These are phyloP conservation scores for Paecilomyces variotii DNA, from an alignment of 2,329 filamentous ascomycete species.

Conservation along the genomic window DNA sequence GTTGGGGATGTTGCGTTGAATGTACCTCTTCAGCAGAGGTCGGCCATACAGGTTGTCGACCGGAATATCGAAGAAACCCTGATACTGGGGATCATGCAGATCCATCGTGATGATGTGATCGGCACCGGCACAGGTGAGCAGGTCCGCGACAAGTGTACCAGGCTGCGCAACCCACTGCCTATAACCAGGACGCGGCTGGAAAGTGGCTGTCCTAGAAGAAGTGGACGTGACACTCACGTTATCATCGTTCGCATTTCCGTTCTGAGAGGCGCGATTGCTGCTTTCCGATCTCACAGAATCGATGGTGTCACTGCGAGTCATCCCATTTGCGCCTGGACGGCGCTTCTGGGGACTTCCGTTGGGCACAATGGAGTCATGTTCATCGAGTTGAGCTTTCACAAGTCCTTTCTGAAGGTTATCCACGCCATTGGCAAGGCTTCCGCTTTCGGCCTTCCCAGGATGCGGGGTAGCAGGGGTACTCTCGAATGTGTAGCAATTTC, in stretches of 20 bases:
- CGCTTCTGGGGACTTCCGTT: conserved; percentile 36
- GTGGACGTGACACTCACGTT: conserved; percentile 50
- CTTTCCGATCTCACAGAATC: conserved; percentile 29
- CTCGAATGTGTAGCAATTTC: conserved; percentile 73
- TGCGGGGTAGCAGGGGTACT: conserved; percentile 81
- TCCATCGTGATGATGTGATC: conserved; percentile 99
- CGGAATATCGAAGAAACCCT: conserved; percentile 97
- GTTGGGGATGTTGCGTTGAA: conserved; percentile 73
- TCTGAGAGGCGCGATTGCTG: conserved; percentile 17
- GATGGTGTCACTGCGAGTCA: conserved; percentile 29
- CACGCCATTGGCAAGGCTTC: conserved; percentile 58
- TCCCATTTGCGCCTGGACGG: conserved; percentile 27
- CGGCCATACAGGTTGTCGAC: conserved; percentile 89
- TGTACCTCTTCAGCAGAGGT: conserved; percentile 52
- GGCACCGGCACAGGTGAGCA: conserved; percentile 88
- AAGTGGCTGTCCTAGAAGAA: conserved; percentile 49
- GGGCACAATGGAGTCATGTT: conserved; percentile 39
- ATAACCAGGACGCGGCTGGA: conserved; percentile 83
- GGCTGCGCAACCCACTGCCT: conserved; percentile 98
- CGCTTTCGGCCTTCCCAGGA: conserved; percentile 60
- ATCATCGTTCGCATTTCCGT: conserved; percentile 56
- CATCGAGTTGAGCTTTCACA: conserved; percentile 57
- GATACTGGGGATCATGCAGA: conserved; percentile 90
- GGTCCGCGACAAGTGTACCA: conserved; percentile 86
- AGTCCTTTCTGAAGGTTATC: conserved; percentile 66